phyloP scores from a whole-genome alignment of 208 protist species.

The Leishmania martiniquensis region DNA sequence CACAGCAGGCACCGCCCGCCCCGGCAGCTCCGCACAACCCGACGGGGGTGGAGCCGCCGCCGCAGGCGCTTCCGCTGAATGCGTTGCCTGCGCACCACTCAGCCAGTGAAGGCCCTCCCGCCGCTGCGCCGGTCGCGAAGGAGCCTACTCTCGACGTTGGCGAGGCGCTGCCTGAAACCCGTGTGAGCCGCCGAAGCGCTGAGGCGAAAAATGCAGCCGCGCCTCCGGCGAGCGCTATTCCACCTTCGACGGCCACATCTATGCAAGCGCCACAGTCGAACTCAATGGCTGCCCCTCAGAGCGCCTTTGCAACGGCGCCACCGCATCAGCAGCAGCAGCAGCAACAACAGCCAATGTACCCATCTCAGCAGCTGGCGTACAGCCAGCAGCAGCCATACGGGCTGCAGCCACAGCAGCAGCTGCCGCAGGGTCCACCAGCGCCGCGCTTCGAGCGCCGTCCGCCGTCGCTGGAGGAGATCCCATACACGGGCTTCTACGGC shows the following conservation, averaged over 20 bases:
- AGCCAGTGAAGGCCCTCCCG: neutral
- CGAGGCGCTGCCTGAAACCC: conserved; percentile 23
- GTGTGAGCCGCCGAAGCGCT: conserved; percentile 22
- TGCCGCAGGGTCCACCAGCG: conserved; percentile 40
- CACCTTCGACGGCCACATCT: conserved; percentile 5
- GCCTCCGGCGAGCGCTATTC: neutral
- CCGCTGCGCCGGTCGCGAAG: neutral
- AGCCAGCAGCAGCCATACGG: conserved; percentile 29
- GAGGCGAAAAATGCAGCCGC: neutral
- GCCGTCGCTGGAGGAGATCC: conserved; percentile 67
- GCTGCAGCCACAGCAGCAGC: conserved; percentile 40
- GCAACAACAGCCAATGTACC: conserved; percentile 15
- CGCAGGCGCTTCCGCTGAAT: conserved; percentile 21
- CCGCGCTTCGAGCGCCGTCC: conserved; percentile 80
- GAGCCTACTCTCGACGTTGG: neutral
- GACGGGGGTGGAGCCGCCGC: conserved; percentile 13
- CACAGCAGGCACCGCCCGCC: neutral
- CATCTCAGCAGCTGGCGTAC: conserved; percentile 23
- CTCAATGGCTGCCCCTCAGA: conserved; percentile 14
- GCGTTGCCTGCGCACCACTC: conserved; percentile 24
- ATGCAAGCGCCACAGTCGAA: conserved; percentile 8
- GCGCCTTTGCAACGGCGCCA: neutral
- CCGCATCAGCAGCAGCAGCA: conserved; percentile 12
- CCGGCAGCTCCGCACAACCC: conserved; percentile 17
- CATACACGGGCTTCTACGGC: conserved; percentile 66